phyloP scores from a whole-genome alignment of 495 filamentous ascomycete species.

The Ramalina intermedia region DNA sequence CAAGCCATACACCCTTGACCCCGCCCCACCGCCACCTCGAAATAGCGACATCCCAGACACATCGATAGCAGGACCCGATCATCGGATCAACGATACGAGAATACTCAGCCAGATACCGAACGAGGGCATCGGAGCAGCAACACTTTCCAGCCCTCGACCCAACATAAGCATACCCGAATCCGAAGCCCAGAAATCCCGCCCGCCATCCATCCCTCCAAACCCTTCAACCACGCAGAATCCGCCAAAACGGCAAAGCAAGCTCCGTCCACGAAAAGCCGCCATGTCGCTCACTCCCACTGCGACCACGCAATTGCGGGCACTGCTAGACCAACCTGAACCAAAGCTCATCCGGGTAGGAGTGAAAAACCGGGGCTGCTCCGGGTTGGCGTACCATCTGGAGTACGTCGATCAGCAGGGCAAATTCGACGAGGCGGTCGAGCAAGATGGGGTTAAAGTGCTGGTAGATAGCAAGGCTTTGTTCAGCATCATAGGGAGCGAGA shows the following conservation, averaged over 20 bases:
- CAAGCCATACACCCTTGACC: constrained; percentile 55
- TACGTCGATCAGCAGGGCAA: constrained; percentile 79
- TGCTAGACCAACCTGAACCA: constrained; percentile 70
- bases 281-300: constrained; percentile 73
- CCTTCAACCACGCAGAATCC: constrained; percentile 20
- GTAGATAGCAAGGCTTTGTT: constrained; percentile 95
- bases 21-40: constrained; percentile 49
- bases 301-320: constrained; percentile 53
- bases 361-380: constrained; percentile 89
- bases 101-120: constrained; percentile 28
- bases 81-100: constrained; percentile 38
- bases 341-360: constrained; percentile 91
- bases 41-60: constrained; percentile 51
- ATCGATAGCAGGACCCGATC: constrained; percentile 46
- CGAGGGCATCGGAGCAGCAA: not conserved
- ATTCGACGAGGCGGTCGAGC: constrained; percentile 88
- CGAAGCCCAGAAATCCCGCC: constrained; percentile 50
- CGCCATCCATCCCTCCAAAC: constrained; percentile 23
- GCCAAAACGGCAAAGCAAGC: constrained; percentile 36
- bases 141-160: no score
- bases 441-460: constrained; percentile 89
- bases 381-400: constrained; percentile 86
- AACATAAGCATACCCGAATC: constrained; percentile 37
- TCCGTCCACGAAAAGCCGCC: constrained; percentile 78
- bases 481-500: constrained; percentile 95